These are phyloP conservation scores for Colletotrichum sp. DNA, from an alignment of 2,329 filamentous ascomycete genomes.

Conservation along the genomic window DNA sequence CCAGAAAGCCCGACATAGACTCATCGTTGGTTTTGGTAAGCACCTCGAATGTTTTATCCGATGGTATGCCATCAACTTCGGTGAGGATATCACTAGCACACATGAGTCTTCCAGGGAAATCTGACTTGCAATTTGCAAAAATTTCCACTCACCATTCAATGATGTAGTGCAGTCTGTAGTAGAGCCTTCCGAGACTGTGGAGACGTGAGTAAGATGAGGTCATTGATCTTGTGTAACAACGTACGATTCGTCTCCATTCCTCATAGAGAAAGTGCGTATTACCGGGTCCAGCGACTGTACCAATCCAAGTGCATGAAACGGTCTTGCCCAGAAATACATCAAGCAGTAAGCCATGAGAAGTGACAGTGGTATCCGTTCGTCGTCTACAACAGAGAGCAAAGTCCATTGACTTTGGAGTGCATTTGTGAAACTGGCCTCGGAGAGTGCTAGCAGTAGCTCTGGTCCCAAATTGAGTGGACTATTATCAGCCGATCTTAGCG, in stretches of 20 bases:
- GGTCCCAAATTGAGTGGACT: neutral
- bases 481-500: neutral
- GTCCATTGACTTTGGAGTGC: conserved; percentile 2
- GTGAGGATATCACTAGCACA: neutral
- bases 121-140: neutral
- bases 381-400: neutral
- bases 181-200: neutral
- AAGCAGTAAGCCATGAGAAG: neutral
- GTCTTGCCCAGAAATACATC: neutral
- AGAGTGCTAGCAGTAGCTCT: neutral
- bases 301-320: conserved; percentile 1
- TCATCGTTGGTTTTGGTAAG: neutral
- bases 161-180: neutral
- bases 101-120: neutral
- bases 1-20: neutral
- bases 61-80: neutral
- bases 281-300: neutral
- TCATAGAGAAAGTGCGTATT: neutral
- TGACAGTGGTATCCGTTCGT: neutral
- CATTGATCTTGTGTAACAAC: neutral
- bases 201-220: neutral
- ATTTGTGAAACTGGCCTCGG: neutral
- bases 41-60: neutral
- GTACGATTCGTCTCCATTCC: neutral
- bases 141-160: neutral